phyloP scores from a whole-genome alignment of 495 filamentous ascomycete species.

The Aspergillus mulundensis region DNA sequence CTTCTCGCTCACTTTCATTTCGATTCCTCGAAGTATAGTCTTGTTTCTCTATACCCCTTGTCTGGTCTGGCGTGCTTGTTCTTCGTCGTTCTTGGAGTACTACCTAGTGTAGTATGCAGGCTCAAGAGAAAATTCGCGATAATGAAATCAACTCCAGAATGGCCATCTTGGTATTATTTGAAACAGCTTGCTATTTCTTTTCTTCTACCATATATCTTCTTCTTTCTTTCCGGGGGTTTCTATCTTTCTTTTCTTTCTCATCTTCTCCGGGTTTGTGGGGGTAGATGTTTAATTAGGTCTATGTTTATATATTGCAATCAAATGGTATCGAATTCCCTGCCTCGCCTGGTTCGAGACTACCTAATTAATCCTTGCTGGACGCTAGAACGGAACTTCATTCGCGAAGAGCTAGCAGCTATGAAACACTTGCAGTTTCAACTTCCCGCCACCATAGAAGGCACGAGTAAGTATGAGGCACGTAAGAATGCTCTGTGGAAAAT shows the following conservation, averaged over 20 bases:
- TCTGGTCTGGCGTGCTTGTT: slow-evolving; percentile 12
- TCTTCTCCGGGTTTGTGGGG: neutral
- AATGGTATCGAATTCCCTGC: too few species aligned
- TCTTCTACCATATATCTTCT: neutral
- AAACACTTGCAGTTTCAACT: too few species aligned
- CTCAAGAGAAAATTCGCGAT: neutral
- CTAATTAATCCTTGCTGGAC: too few species aligned
- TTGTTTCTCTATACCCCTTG: slow-evolving; percentile 22
- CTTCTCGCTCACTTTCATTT: neutral
- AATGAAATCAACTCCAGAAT: neutral
- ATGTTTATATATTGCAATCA: neutral
- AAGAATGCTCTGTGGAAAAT: neutral
- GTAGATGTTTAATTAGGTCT: neutral
- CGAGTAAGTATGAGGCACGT: too few species aligned
- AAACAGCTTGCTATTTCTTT: neutral
- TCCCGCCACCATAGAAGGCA: too few species aligned
- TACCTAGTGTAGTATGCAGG: slow-evolving; percentile 1
- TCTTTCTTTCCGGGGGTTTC: neutral
- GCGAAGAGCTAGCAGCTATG: too few species aligned
- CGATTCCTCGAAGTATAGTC: neutral
- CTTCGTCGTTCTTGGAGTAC: neutral
- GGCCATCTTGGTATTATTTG: neutral
- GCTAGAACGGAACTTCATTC: too few species aligned
- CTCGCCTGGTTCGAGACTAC: too few species aligned
- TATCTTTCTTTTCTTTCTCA: neutral